These are phyloP conservation scores for Debaryomyces sp. DNA, from an alignment of 1,139 yeast species.

Conservation along the genomic window DNA sequence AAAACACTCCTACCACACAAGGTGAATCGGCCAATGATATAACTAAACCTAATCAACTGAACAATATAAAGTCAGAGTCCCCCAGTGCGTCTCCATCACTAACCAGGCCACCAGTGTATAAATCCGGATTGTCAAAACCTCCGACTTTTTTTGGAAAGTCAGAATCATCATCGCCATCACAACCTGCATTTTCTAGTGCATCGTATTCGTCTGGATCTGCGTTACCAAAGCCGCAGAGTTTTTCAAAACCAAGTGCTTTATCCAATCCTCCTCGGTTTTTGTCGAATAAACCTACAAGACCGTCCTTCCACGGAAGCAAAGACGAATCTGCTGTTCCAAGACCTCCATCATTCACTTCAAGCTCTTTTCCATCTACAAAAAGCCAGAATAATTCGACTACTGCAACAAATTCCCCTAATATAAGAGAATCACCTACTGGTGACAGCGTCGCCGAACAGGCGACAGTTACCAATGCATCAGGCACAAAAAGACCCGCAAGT, in stretches of 20 bases:
- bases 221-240: conserved; percentile 24
- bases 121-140: conserved; percentile 11
- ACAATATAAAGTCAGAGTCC: not conserved
- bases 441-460: not conserved
- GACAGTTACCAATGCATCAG: not conserved
- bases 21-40: not conserved
- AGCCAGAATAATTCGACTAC: not conserved
- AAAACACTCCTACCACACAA: not conserved
- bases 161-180: not conserved
- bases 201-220: conserved; percentile 13
- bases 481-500: not conserved
- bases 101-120: conserved; percentile 14
- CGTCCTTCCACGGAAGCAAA: conserved; percentile 3
- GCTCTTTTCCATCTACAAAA: not conserved
- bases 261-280: conserved; percentile 37
- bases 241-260: conserved; percentile 26
- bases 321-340: not conserved
- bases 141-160: conserved; percentile 10
- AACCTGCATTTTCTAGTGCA: conserved; percentile 3
- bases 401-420: not conserved
- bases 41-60: not conserved
- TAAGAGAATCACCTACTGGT: not conserved
- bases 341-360: conserved; percentile 3
- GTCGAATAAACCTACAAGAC: conserved; percentile 30
- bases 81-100: conserved; percentile 10